Evolutionary conservation across 202 grass and related monocot genomes (phyloP), one percentile per base, ranked within the genome.

Genomic region (Zizania palustris): DNA sequence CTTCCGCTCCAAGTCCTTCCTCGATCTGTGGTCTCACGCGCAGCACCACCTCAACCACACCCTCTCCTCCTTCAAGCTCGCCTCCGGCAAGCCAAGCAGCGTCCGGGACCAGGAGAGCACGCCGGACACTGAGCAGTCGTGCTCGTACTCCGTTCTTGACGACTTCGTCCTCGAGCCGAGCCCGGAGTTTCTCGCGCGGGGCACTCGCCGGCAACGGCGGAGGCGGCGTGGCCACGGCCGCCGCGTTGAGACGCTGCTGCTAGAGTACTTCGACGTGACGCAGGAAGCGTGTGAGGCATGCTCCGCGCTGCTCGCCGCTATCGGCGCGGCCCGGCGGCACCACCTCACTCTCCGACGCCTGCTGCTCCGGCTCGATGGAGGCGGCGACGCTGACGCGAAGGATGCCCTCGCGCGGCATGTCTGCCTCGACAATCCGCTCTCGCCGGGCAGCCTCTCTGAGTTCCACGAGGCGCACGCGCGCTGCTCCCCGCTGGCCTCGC

Each of bases 21-120:
- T 91, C 3, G 90, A 93, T 40, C 90, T 97, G n/a, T 97, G 91
- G 83, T 77, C 88, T 13, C 83, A 91, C 62, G 93, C 83, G 36
- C 93, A 97, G 20, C 86, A 46, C 60, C 78, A 74, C 49, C 59
- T 84, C 48, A 83, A 50, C 57, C 83, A 69, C 45, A 80, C 76
- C 2, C 4, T 70, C 0, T 71, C 76, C n/a, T 67, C 80, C 57
- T 79, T 35, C 38, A 79, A 54, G 83, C 56, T 36, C 0, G 66
- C 74, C 3, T 66, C 35, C 2, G 28, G 28, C 16, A 59, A 28
- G 18, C 44, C 40, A 9, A 40, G 42, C 22, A 9, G 7, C 48
- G 19, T 13, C 46, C 28, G 28, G 28, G 28, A 28, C 28, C 28
- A 28, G 28, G 28, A 28, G 28, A 28, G 28, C 9, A 8, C 38